These are phyloP conservation scores for Diaporthe nobilis DNA, from an alignment of 2,329 filamentous ascomycete species.

Conservation along the genomic window DNA sequence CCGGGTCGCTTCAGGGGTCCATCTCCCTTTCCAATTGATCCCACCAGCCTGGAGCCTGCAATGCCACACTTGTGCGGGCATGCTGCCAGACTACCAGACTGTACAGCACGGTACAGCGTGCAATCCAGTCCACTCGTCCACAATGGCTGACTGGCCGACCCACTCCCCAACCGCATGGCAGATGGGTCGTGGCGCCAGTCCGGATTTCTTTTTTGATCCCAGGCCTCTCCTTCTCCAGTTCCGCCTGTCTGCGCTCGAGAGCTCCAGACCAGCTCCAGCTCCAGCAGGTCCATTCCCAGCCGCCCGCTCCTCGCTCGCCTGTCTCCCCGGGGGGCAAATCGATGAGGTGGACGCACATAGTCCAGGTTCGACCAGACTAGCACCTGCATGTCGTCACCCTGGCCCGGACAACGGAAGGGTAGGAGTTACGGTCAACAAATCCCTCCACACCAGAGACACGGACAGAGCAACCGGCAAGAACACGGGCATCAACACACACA, in stretches of 20 bases:
- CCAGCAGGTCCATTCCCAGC: constrained; percentile 32
- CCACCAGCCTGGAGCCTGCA: constrained; percentile 21
- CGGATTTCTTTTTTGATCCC: constrained; percentile 40
- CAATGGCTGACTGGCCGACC: background rate
- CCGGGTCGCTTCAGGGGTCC: constrained; percentile 32
- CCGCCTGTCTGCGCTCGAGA: background rate
- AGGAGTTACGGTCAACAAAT: constrained; percentile 21
- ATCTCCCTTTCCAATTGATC: constrained; percentile 34
- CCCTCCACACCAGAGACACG: background rate
- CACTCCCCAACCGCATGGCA: constrained; percentile 19
- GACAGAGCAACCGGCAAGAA: background rate
- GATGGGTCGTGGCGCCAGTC: constrained; percentile 35
- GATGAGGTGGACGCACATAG: constrained; percentile 27
- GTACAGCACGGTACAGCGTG: constrained; percentile 15
- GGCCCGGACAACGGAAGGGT: constrained; percentile 10
- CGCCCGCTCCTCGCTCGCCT: constrained; percentile 22
- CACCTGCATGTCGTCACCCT: constrained; percentile 28
- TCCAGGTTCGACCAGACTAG: constrained; percentile 11
- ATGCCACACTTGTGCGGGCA: constrained; percentile 23
- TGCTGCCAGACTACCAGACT: background rate
- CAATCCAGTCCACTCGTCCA: constrained; percentile 19
- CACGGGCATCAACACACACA: constrained; percentile 19
- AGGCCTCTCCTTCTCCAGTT: constrained; percentile 39
- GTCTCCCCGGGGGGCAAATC: constrained; percentile 22
- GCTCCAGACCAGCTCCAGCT: constrained; percentile 23